These are phyloP conservation scores for Reutealis trisperma DNA, from an alignment of 345 rosid genomes.

Conservation along the genomic window DNA sequence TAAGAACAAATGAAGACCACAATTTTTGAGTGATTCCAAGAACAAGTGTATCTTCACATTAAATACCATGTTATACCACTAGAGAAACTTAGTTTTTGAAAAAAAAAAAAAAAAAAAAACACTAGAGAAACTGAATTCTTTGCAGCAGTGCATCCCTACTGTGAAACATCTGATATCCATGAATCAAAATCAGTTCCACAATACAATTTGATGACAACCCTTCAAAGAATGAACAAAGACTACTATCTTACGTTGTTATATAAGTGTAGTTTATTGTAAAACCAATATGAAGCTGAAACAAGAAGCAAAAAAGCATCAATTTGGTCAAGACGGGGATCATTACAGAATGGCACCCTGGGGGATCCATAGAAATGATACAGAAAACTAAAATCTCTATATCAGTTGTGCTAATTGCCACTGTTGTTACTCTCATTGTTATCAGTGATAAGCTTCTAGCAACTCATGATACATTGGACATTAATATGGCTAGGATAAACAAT, in stretches of 20 bases:
- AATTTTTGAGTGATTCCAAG: no score
- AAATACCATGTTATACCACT: not conserved
- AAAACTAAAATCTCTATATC: not conserved
- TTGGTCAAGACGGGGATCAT: not conserved
- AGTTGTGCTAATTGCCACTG: not conserved
- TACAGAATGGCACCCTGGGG: not conserved
- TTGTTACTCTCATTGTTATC: not conserved
- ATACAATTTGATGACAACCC: not conserved
- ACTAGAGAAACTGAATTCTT: slow-evolving; percentile 2
- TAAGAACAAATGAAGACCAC: not conserved
- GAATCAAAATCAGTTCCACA: not conserved
- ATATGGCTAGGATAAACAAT: not conserved
- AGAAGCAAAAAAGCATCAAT: not conserved
- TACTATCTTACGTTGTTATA: not conserved
- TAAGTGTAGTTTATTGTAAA: not conserved
- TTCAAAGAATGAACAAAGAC: not conserved
- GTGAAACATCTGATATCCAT: slow-evolving; percentile 2
- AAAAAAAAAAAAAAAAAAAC: no score
- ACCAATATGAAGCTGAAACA: not conserved
- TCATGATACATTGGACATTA: not conserved
- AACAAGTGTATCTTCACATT: not conserved
- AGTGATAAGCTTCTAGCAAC: not conserved
- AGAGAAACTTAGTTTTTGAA: no score
- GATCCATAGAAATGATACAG: not conserved
- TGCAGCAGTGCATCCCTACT: not conserved